A percentile compares a stretch with the other conserved stretches of the same genome.
phyloP scores from a whole-genome alignment of 768 basidiomycete genomes.

The Cystofilobasidium macerans region DNA sequence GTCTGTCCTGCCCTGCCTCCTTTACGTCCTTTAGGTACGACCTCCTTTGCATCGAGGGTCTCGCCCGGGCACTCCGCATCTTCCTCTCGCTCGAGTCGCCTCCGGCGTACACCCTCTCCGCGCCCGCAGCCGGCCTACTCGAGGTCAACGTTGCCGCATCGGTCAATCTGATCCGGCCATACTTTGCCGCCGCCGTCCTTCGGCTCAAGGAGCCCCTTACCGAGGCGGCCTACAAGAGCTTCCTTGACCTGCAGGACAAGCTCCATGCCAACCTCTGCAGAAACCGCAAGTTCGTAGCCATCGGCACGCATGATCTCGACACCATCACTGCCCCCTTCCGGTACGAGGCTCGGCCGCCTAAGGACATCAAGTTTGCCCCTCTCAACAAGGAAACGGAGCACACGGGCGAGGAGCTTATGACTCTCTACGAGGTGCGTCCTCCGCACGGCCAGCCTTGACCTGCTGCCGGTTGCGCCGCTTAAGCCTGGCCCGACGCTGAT shows the following conservation, averaged over 20 bases:
- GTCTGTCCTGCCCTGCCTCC: constrained; percentile 8
- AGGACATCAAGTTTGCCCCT: constrained; percentile 82
- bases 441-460: background rate
- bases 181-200: constrained; percentile 80
- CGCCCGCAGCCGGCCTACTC: constrained; percentile 58
- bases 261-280: constrained; percentile 92
- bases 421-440: constrained; percentile 67
- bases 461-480: background rate
- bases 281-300: constrained; percentile 77
- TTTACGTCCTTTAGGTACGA: constrained; percentile 60
- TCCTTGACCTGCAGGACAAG: constrained; percentile 99
- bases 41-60: constrained; percentile 91
- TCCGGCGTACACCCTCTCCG: constrained; percentile 62
- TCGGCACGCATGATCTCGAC: constrained; percentile 95
- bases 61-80: constrained; percentile 69
- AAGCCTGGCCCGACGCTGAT: background rate
- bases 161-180: constrained; percentile 62
- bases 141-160: constrained; percentile 34
- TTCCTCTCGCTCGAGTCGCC: constrained; percentile 62
- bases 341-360: constrained; percentile 46
- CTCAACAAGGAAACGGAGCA: constrained; percentile 67
- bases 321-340: constrained; percentile 76
- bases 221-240: constrained; percentile 77
- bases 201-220: constrained; percentile 77
- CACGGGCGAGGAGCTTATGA: constrained; percentile 85